Evolutionary conservation across 805 yeast genomes (phyloP), one percentile per base, ranked within the genome.

Genomic region (Zygosaccharomyces pseudorouxii): DNA sequence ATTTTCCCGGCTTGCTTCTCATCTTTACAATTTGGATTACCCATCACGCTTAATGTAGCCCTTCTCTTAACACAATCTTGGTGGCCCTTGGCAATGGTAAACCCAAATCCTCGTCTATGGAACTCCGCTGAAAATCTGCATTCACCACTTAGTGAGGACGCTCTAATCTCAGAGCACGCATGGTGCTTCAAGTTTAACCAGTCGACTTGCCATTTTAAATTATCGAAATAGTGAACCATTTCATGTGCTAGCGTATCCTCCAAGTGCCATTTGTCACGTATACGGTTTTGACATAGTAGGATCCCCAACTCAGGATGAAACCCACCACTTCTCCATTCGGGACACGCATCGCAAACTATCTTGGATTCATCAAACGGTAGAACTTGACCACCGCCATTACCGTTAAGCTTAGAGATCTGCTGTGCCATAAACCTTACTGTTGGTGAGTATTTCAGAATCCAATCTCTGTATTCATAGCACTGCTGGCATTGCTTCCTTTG

Each of bases 151-250:
- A 93, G 73, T 56, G 89, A 83, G 9, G 95, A 84, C 0, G 99
- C 99, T 51, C 99, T 75, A 45, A 93, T 88, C 67, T 93, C 99
- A 0, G 97, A 84, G 66, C 99, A 93, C 0, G 99, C 99, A 64
- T 92, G 98, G 63, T 93, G 99, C 60, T 81, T 79, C 62, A 93
- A 71, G 66, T 92, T 80, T 48, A 76, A 61, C 85, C 96, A 86
- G 66, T 93, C 88, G 2, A 93, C 89, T 47, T 88, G 73, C 73
- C 93, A 93, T 65, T 89, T 84, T 55, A 87, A 72, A 61, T 89
- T 83, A 68, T 93, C 99, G 67, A 88, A 93, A 53, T 89, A 93
- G 67, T 93, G 99, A 29, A 93, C 81, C 65, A 93, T 73, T 63
- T 93, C 99, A 64, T 93, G 99, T 1, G 97, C 77, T 53, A 93